Base-by-base conservation (phyloP, 2,329 filamentous ascomycete species). In the Colletotrichum orbiculare region DNA sequence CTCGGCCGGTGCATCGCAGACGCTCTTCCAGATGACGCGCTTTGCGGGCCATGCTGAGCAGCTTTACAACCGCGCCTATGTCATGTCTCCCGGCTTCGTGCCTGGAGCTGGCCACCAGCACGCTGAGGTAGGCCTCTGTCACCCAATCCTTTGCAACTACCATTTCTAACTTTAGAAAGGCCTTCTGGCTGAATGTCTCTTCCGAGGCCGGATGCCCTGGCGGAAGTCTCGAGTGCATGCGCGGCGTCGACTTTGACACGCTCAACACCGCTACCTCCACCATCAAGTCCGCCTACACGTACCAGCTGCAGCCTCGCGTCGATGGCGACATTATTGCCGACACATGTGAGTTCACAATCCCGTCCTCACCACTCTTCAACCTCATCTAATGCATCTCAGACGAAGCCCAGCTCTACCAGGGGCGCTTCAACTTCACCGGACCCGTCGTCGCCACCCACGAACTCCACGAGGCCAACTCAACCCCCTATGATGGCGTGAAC, bases 391-490 rank as follows among this genome's bases (percentile, higher is more conserved):
- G 1, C 10, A n/a, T 11, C 1, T 11, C 39, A 42, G 39, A 78
- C 2, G 71, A 69, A 1, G 60, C 64, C 8, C 73, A 76, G 37
- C 69, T 79, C 2, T 68, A 72, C 25, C 45, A 68, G 8, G 71
- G 72, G 6, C 68, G 70, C 13, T 71, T 78, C 47, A 75, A 79
- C 56, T 59, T 59, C 34, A 43, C 47, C 47, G 56, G 56, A 64
- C 47, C 56, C 39, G 56, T 59, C 34, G 57, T 67, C 17, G 57
- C 63, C 7, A 58, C 70, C 34, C 67, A 72, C 59, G 60, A 70
- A 8, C 66, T 68, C 11, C 69, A 83, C 71, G 85, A 83, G 63
- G 82, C 82, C 5, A 80, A 86, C 68, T 84, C 87, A 75, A 82
- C 80, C 5, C 69, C 75, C 11, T 65, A 67, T 3, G 76, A 78